Evolutionary conservation across 2,329 filamentous ascomycete genomes (phyloP).

Genomic region (Hirsutella thompsonii): DNA sequence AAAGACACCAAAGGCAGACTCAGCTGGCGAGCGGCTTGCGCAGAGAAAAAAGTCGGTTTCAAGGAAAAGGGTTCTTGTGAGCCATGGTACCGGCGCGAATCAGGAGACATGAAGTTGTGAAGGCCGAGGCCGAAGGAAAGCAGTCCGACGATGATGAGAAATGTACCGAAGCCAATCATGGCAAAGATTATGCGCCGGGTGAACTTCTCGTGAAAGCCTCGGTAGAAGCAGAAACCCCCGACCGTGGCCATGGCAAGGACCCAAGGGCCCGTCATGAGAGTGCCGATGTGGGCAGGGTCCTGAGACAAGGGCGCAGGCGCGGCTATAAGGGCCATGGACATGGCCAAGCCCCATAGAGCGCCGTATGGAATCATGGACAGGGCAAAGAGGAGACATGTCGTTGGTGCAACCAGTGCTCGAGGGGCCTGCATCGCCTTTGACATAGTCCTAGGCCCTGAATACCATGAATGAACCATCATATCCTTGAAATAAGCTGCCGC

Average conservation of each 20-base stretch:
- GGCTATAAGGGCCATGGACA: slow-evolving; percentile 34
- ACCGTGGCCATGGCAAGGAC: slow-evolving; percentile 23
- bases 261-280: slow-evolving; percentile 31
- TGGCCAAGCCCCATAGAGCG: slow-evolving; percentile 32
- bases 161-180: slow-evolving; percentile 22
- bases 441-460: slow-evolving; percentile 16
- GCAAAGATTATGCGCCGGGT: slow-evolving; percentile 17
- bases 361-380: slow-evolving; percentile 31
- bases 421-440: slow-evolving; percentile 28
- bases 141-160: slow-evolving; percentile 26
- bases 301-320: slow-evolving; percentile 29
- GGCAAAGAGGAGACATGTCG: slow-evolving; percentile 30
- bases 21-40: slow-evolving; percentile 11
- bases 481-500: slow-evolving; percentile 23
- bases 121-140: slow-evolving; percentile 29
- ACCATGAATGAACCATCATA: slow-evolving; percentile 24
- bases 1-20: slow-evolving; percentile 29
- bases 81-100: neutral
- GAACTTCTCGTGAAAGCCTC: slow-evolving; percentile 17
- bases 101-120: slow-evolving; percentile 17
- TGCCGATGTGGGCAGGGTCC: slow-evolving; percentile 24
- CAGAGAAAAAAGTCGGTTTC: slow-evolving; percentile 13
- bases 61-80: slow-evolving; percentile 3
- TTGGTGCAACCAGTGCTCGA: slow-evolving; percentile 35
- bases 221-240: slow-evolving; percentile 18